phyloP scores from a whole-genome alignment of 1,139 yeast species.

The Sugiyamaella japonica region DNA sequence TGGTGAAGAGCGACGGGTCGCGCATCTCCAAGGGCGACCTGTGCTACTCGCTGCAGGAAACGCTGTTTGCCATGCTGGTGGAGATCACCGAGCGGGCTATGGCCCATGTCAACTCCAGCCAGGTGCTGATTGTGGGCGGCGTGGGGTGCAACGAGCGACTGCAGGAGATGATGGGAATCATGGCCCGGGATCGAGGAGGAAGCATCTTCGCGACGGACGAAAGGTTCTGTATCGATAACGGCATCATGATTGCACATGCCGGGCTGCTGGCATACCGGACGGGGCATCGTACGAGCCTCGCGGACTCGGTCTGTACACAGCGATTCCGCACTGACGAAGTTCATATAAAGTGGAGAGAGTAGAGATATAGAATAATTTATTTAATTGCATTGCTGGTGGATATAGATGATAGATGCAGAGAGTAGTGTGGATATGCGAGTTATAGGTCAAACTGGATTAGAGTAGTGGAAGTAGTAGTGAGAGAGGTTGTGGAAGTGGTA shows the following conservation, averaged over 20 bases:
- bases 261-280: constrained; percentile 84
- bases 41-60: constrained; percentile 91
- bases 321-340: constrained; percentile 94
- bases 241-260: constrained; percentile 99
- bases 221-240: constrained; percentile 94
- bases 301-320: constrained; percentile 86
- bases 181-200: constrained; percentile 90
- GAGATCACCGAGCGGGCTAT: constrained; percentile 97
- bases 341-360: constrained; percentile 67
- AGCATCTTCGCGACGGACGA: constrained; percentile 92
- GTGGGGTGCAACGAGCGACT: constrained; percentile 92
- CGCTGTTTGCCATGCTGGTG: constrained; percentile 91
- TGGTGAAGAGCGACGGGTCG: constrained; percentile 49
- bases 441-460: constrained; percentile 10
- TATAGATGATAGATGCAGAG: no score
- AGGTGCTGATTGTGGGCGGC: constrained; percentile 95
- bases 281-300: constrained; percentile 61
- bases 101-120: constrained; percentile 92
- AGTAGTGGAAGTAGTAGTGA: no score
- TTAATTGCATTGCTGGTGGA: not conserved
- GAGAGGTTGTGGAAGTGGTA: not conserved
- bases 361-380: not conserved
- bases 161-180: constrained; percentile 93
- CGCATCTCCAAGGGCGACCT: constrained; percentile 77
- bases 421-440: not conserved